Evolutionary conservation across 1,139 yeast species (phyloP).

Genomic region (Kodamaea suecica): DNA sequence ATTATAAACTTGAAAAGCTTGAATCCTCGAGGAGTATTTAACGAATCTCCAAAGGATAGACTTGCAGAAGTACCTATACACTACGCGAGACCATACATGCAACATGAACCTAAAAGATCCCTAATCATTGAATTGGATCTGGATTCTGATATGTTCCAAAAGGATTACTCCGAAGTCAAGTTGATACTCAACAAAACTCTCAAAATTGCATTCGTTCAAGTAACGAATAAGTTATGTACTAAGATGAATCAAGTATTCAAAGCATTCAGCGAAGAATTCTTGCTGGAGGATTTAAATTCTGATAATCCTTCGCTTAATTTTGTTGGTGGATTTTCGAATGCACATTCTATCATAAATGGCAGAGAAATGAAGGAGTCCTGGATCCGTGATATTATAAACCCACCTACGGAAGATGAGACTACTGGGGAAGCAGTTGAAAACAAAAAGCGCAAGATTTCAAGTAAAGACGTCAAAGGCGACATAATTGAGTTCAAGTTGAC

Average conservation of each 20-base stretch:
- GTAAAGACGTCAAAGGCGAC: conserved; percentile 25
- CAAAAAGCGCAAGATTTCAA: conserved; percentile 15
- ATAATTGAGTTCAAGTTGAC: conserved; percentile 33
- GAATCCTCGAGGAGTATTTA: conserved; percentile 38
- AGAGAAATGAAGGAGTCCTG: conserved; percentile 34
- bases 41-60: conserved; percentile 19
- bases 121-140: conserved; percentile 56
- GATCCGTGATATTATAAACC: conserved; percentile 29
- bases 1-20: conserved; percentile 50
- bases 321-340: conserved; percentile 26
- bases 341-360: conserved; percentile 36
- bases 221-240: conserved; percentile 24
- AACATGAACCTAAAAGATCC: conserved; percentile 39
- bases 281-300: conserved; percentile 19
- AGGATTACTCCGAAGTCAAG: conserved; percentile 24
- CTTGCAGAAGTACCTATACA: conserved; percentile 21
- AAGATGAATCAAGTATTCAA: conserved; percentile 29
- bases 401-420: conserved; percentile 7
- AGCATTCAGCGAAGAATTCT: conserved; percentile 20
- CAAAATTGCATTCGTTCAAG: conserved; percentile 25
- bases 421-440: conserved; percentile 9
- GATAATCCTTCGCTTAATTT: conserved; percentile 20
- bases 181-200: conserved; percentile 29
- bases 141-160: conserved; percentile 12
- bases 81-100: conserved; percentile 59